Conservation (phyloP, 2,329 filamentous ascomycete species). For the Parascedosporium putredinis region DNA sequence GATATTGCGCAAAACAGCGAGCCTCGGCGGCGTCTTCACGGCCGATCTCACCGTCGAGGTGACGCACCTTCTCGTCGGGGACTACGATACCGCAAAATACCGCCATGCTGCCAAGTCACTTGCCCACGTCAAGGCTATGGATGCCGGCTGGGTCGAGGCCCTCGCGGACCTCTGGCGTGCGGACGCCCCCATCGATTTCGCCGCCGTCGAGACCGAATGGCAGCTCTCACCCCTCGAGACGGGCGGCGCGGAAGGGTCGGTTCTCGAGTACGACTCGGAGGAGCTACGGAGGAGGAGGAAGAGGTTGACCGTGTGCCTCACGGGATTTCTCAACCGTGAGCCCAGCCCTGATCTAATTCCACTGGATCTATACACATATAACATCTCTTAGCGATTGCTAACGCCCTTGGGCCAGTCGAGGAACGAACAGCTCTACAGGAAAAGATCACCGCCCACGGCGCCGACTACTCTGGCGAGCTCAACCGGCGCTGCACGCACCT, state of each 20-base stretch:
- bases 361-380: too few species aligned
- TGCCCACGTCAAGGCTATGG: conserved; percentile 74
- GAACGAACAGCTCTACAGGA: conserved; percentile 62
- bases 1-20: conserved; percentile 53
- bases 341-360: too few species aligned
- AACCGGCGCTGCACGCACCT: conserved; percentile 81
- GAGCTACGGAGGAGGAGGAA: conserved; percentile 23
- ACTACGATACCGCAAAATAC: conserved; percentile 86
- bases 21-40: conserved; percentile 81
- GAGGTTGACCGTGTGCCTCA: conserved; percentile 41
- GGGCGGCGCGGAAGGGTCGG: conserved; percentile 30
- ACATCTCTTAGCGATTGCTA: too few species aligned
- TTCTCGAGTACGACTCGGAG: conserved; percentile 15
- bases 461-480: conserved; percentile 77
- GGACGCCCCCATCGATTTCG: conserved; percentile 65
- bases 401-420: conserved; percentile 34
- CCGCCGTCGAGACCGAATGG: conserved; percentile 56
- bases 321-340: conserved; percentile 44
- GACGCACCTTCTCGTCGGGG: conserved; percentile 86
- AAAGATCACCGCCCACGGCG: conserved; percentile 60
- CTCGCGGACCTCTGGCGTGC: conserved; percentile 76
- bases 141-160: conserved; percentile 73
- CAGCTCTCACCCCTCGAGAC: conserved; percentile 53
- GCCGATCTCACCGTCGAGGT: conserved; percentile 93
- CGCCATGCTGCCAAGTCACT: conserved; percentile 86